Evolutionary conservation across 2,329 filamentous ascomycete species (phyloP).

Genomic region (Xylariaceae sp.): DNA sequence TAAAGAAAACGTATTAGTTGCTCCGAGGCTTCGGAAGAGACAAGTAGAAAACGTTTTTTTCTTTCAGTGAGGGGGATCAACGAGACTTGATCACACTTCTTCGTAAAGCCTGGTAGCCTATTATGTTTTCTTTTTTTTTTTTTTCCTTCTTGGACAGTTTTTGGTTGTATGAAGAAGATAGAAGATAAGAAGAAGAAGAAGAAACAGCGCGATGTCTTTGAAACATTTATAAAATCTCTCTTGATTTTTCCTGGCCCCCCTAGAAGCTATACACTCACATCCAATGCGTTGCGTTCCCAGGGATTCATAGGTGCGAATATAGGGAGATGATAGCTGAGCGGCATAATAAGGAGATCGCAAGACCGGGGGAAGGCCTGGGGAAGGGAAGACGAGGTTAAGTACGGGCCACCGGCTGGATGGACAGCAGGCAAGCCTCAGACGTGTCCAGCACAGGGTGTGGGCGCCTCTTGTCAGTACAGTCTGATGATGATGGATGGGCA

Average conservation of each 20-base stretch:
- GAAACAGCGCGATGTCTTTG: background rate
- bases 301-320: conserved; percentile 14
- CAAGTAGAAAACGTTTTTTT: background rate
- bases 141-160: too few species aligned
- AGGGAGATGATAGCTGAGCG: background rate
- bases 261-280: conserved; percentile 9
- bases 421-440: background rate
- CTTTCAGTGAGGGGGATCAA: too few species aligned
- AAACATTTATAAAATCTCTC: background rate
- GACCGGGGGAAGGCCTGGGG: background rate
- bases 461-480: background rate
- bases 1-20: background rate
- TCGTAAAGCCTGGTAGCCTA: background rate
- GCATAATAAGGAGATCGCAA: background rate
- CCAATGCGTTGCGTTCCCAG: conserved; percentile 17
- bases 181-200: too few species aligned
- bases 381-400: background rate
- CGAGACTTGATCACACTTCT: too few species aligned
- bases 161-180: too few species aligned
- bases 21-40: background rate
- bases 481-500: background rate
- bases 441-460: background rate
- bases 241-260: background rate
- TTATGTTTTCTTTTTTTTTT: too few species aligned
- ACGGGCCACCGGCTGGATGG: background rate